These are phyloP conservation scores for Astragalus glycyphyllos DNA, from an alignment of 306 rosid genomes.

Conservation along the genomic window DNA sequence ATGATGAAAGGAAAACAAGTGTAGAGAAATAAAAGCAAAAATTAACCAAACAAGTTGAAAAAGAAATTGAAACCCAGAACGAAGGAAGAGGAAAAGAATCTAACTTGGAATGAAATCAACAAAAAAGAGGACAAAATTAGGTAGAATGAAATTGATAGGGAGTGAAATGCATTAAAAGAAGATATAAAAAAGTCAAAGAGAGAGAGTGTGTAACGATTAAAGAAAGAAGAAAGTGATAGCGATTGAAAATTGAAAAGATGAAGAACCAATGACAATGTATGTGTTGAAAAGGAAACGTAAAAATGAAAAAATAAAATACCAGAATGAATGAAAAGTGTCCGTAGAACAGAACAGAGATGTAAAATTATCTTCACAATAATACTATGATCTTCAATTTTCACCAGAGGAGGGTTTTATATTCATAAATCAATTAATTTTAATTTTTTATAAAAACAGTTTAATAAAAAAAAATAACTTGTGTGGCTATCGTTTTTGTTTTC, in stretches of 20 bases:
- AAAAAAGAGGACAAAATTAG: constrained; percentile 6
- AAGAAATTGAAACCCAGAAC: constrained; percentile 32
- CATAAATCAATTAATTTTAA: background rate
- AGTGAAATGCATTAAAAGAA: constrained; percentile 29
- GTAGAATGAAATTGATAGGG: constrained; percentile 2
- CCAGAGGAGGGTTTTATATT: too few species aligned
- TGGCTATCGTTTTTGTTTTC: too few species aligned
- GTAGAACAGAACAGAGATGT: constrained; percentile 20
- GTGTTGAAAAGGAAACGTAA: constrained; percentile 42
- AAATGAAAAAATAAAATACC: constrained; percentile 15
- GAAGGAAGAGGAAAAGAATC: constrained; percentile 16
- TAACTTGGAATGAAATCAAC: constrained; percentile 40
- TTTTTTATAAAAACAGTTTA: too few species aligned
- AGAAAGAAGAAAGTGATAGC: constrained; percentile 33
- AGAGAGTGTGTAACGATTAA: background rate
- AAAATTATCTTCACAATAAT: background rate
- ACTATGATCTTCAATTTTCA: background rate
- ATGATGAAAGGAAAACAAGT: constrained; percentile 18
- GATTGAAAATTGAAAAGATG: constrained; percentile 29
- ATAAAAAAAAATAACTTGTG: too few species aligned
- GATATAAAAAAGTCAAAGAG: background rate
- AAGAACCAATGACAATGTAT: constrained; percentile 16
- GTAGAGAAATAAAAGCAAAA: background rate
- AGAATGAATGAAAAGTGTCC: constrained; percentile 28
- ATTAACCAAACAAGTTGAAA: constrained; percentile 27